Evolutionary conservation across 495 filamentous ascomycete genomes (phyloP).

Genomic region (Xylaria scruposa): DNA sequence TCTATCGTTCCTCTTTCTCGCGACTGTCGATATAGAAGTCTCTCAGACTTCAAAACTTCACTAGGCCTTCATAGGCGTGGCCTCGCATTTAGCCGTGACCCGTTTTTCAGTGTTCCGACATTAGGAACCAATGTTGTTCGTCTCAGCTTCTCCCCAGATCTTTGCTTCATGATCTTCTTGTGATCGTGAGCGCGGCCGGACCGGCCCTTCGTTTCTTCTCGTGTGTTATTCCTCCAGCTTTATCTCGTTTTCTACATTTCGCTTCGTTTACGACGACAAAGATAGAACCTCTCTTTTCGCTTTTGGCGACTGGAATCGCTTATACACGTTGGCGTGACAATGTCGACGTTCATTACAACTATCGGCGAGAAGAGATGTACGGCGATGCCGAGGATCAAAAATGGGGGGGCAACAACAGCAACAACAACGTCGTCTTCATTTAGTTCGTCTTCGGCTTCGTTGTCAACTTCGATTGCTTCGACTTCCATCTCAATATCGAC

Average conservation of each 20-base stretch:
- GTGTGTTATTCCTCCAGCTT: conserved; percentile 39
- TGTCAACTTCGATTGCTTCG: conserved; percentile 29
- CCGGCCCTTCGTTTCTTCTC: conserved; percentile 47
- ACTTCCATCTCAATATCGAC: conserved; percentile 12
- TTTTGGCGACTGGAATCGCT: conserved; percentile 54
- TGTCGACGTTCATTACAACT: conserved; percentile 42
- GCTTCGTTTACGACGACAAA: conserved; percentile 35
- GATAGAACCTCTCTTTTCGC: conserved; percentile 26
- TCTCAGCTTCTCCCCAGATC: conserved; percentile 22
- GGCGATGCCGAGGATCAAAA: conserved; percentile 47
- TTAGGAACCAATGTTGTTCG: conserved; percentile 27
- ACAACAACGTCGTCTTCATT: conserved; percentile 24
- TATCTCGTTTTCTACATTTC: conserved; percentile 27
- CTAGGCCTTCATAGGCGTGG: conserved; percentile 24
- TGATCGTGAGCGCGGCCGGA: conserved; percentile 48
- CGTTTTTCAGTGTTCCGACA: conserved; percentile 27
- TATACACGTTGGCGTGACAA: conserved; percentile 21
- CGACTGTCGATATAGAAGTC: conserved; percentile 33
- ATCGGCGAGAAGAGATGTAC: conserved; percentile 56
- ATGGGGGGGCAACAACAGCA: conserved; percentile 27
- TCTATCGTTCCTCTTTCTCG: conserved; percentile 39
- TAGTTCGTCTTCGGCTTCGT: conserved; percentile 28
- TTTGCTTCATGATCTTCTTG: conserved; percentile 47
- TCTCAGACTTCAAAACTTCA: conserved; percentile 11
- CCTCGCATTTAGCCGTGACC: conserved; percentile 40